Evolutionary conservation across 495 filamentous ascomycete species (phyloP).

Genomic region (Xylaria venustula): DNA sequence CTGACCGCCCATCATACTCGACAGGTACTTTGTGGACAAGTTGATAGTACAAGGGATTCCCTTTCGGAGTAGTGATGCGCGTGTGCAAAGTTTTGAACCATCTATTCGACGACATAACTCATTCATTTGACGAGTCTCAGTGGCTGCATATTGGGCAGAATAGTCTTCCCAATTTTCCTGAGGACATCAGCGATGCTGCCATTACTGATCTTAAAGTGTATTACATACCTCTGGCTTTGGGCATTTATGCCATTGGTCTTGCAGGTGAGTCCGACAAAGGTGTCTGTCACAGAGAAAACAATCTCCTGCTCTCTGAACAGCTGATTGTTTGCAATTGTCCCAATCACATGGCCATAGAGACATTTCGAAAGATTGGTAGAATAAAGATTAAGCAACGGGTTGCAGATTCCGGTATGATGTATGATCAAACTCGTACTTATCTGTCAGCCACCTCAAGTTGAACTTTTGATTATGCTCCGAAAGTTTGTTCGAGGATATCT

Average conservation of each 20-base stretch:
- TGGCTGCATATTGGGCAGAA: slow-evolving; percentile 9
- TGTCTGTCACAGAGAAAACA: slow-evolving; percentile 22
- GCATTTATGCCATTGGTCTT: slow-evolving; percentile 19
- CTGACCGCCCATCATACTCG: slow-evolving; percentile 21
- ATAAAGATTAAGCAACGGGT: not conserved
- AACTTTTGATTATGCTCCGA: too few species aligned
- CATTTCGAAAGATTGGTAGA: not conserved
- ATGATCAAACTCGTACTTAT: too few species aligned
- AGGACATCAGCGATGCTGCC: not conserved
- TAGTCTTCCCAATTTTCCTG: slow-evolving; percentile 17
- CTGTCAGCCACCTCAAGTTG: too few species aligned
- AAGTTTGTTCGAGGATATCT: too few species aligned
- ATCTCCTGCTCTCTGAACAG: slow-evolving; percentile 22
- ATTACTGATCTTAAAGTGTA: not conserved
- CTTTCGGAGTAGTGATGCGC: slow-evolving; percentile 14
- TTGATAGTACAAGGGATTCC: slow-evolving; percentile 15
- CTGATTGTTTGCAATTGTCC: slow-evolving; percentile 18
- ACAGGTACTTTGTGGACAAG: slow-evolving; percentile 13
- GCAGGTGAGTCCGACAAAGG: slow-evolving; percentile 19
- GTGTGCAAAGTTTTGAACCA: slow-evolving; percentile 9
- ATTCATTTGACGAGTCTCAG: slow-evolving; percentile 17
- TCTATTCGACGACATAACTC: slow-evolving; percentile 14
- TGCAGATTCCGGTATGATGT: too few species aligned
- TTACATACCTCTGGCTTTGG: slow-evolving; percentile 20
- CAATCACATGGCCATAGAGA: slow-evolving; percentile 22